phyloP scores from a whole-genome alignment of 805 yeast species.

The Cyberlindnera nakhonratchasimensis region DNA sequence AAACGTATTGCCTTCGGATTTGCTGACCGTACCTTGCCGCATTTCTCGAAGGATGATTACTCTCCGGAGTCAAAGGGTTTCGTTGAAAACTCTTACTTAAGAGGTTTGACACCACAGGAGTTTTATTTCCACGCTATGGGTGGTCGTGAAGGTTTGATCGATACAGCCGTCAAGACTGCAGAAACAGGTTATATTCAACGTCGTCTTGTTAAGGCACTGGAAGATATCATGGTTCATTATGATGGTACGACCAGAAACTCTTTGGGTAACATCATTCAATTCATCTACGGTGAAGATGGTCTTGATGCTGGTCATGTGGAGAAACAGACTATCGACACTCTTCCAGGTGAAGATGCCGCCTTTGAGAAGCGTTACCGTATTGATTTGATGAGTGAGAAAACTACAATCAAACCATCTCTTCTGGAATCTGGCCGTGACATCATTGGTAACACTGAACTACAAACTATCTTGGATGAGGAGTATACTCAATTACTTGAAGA shows the following conservation, averaged over 20 bases:
- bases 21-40: constrained; percentile 94
- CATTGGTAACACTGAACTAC: constrained; percentile 82
- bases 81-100: constrained; percentile 92
- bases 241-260: constrained; percentile 99
- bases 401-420: constrained; percentile 62
- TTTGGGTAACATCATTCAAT: constrained; percentile 92
- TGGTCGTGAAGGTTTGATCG: constrained; percentile 99
- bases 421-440: constrained; percentile 90
- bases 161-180: constrained; percentile 98
- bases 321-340: constrained; percentile 90
- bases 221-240: constrained; percentile 96
- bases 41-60: constrained; percentile 96
- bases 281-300: constrained; percentile 98
- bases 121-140: constrained; percentile 99
- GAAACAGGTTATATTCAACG: constrained; percentile 99
- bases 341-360: constrained; percentile 84
- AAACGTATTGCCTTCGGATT: constrained; percentile 98
- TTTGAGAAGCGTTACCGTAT: constrained; percentile 84
- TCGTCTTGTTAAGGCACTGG: constrained; percentile 94
- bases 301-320: constrained; percentile 97
- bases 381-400: constrained; percentile 72
- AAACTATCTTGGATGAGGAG: constrained; percentile 77
- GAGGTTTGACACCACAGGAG: constrained; percentile 98
- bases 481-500: constrained; percentile 74
- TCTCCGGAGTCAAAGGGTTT: constrained; percentile 98